A percentile compares a stretch with the other conserved stretches of the same genome.
phyloP scores from a whole-genome alignment of 352 stramenopile genomes.

The Poterioochromonas sp. region DNA sequence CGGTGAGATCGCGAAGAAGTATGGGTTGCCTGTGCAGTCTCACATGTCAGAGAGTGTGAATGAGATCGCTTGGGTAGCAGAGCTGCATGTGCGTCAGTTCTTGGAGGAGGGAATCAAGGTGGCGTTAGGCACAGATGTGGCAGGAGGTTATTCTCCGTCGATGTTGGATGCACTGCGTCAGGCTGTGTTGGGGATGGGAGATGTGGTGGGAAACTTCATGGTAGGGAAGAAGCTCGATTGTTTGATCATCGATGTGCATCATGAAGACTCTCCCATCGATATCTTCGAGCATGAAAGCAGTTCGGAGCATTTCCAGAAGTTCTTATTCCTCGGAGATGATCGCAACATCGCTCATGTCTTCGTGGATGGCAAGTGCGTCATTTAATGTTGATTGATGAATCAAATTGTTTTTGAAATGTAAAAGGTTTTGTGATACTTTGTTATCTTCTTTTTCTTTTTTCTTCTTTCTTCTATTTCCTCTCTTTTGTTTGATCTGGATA shows the following conservation, averaged over 20 bases:
- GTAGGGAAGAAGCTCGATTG: conserved; percentile 79
- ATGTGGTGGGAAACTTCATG: conserved; percentile 73
- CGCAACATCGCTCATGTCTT: conserved; percentile 73
- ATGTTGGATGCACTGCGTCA: conserved; percentile 82
- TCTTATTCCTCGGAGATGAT: conserved; percentile 67
- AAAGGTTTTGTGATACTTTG: too few relatives aligned
- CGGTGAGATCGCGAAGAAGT: conserved; percentile 60
- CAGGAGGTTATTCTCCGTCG: conserved; percentile 79
- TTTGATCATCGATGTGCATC: conserved; percentile 58
- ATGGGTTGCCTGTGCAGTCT: conserved; percentile 65
- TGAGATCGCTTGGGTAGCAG: conserved; percentile 71
- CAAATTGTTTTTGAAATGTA: too few relatives aligned
- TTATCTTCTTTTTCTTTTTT: too few relatives aligned
- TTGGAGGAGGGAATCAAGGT: conserved; percentile 65
- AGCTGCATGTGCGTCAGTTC: conserved; percentile 55
- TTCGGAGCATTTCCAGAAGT: conserved; percentile 67
- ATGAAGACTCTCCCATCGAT: conserved; percentile 36
- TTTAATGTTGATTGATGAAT: too few relatives aligned
- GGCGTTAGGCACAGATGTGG: conserved; percentile 83
- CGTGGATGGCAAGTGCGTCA: conserved; percentile 55
- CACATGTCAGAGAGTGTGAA: conserved; percentile 76
- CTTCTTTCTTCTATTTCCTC: too few relatives aligned
- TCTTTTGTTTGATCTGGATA: too few relatives aligned
- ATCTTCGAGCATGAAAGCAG: conserved; percentile 61
- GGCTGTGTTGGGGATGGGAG: conserved; percentile 57